Evolutionary conservation across 495 filamentous ascomycete species (phyloP).

Genomic region (Cercophora samala): DNA sequence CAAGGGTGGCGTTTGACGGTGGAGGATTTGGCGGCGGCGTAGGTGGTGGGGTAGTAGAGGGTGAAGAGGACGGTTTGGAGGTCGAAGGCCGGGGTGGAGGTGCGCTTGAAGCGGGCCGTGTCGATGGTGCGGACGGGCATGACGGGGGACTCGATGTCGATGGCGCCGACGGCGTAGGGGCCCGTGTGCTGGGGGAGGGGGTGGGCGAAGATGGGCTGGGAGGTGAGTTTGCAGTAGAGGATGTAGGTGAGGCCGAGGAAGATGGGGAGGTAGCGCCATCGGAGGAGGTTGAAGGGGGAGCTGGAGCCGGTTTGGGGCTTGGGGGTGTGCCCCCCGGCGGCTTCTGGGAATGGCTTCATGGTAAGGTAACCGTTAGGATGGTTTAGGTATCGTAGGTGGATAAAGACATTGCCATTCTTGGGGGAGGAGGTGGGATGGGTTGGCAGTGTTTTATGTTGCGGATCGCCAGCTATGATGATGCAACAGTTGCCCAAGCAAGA

Average conservation of each 20-base stretch:
- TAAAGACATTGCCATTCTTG: not conserved
- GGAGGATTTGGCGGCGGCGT: conserved; percentile 16
- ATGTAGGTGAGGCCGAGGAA: conserved; percentile 28
- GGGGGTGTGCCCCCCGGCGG: not conserved
- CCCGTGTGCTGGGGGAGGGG: conserved; percentile 48
- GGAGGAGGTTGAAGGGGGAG: too few relatives aligned
- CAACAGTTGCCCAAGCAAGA: not conserved
- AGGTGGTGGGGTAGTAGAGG: conserved; percentile 45
- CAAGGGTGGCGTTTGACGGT: conserved; percentile 41
- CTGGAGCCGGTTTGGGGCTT: too few relatives aligned
- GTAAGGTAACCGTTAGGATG: not conserved
- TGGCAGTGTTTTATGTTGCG: not conserved
- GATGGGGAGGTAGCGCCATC: conserved; percentile 26
- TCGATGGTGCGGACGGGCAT: conserved; percentile 33
- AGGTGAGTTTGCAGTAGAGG: conserved; percentile 40
- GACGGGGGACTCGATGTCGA: conserved; percentile 48
- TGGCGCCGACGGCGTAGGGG: conserved; percentile 43
- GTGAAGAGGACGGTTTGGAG: conserved; percentile 49
- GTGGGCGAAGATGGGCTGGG: conserved; percentile 41
- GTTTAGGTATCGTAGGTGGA: not conserved
- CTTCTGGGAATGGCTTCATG: not conserved
- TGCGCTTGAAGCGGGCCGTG: conserved; percentile 36
- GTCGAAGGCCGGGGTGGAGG: conserved; percentile 40
- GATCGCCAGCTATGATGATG: not conserved
- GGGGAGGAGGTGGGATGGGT: not conserved